Base-by-base conservation (phyloP, 2,329 filamentous ascomycete genomes). In the Diaporthe sp. region DNA sequence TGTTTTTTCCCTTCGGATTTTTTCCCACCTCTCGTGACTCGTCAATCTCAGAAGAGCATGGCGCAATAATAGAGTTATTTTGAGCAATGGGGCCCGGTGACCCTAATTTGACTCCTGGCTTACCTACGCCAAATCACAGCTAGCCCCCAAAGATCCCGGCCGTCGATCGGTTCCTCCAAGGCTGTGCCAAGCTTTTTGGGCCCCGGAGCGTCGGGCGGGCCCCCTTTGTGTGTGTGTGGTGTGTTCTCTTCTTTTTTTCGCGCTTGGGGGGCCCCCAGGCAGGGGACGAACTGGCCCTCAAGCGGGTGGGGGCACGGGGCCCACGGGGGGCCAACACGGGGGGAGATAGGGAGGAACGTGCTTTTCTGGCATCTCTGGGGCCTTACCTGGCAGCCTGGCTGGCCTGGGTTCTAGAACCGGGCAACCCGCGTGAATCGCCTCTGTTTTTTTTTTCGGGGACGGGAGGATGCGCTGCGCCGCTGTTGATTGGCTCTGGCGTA, bases 41-140 rank as follows among this genome's bases (percentile, higher is more conserved):
- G 69, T 25, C 39, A 37, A 19, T 25, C 37, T 57, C 34, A 37
- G 55, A 49, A 17, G 15, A 25, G 25, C 42, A 61, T 49, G 57
- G 55, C 65, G 65, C 65, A 28, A 69, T 69, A 55, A 55, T 13
- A 55, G 65, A 55, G 65, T 42, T 69, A 69, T 69, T 69, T 69
- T 69, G 65, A 42, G 65, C 34, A 34, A 69, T 55, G 22, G 46
- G 34, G 46, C 44, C 37, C n/a, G 34, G 25, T 8, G n/a, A 39
- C 22, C 65, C 65, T 69, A 55, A 55, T 69, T 55, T 53, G 65
- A 53, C 13, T 55, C 31, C 65, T 34, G 22, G 15, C 34, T 19
- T 22, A 34, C 10, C n/a, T 51, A 39, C 37, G 1, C 37, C 3
- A 53, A 53, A 53, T 53, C 22, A 59, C 31, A 37, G 22, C 19